Base-by-base conservation (phyloP, 2,329 filamentous ascomycete species). In the Cladosporium sphaerospermum region DNA sequence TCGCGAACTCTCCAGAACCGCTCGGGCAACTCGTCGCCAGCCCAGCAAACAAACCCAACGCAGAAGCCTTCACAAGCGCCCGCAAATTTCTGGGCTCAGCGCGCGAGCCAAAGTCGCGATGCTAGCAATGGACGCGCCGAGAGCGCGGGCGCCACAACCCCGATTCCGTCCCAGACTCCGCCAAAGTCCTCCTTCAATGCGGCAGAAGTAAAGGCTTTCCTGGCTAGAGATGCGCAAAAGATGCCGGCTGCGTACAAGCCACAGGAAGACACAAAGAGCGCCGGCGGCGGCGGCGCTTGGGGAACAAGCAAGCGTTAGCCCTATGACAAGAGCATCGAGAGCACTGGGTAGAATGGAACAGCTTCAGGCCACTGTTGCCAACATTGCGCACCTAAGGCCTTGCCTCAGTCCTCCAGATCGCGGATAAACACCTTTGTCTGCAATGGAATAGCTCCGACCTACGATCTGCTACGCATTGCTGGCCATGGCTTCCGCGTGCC, bases 171-270 rank as follows among this genome's bases (percentile, higher is more conserved):
- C 23, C 23, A 28, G 23, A 28, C 23, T 1, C 23, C 23, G 23
- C 23, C 23, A 28, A 58, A 9, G 2, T 64, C 62, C 42, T 71
- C 69, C 49, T 76, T 75, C 66, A 75, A 75, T 61, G 65, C 68
- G 5, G 64, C 59, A 16, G 73, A 74, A 57, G 68, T 74, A 55
- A 71, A 66, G 61, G 66, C 69, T 3, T 72, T 69, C 55, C 59
- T 75, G 64, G 69, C 64, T 51, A 71, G 71, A 61, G 66, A 72
- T 66, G 61, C 54, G 61, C 32, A 52, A 45, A 23, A 62, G 63
- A 18, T 28, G 40, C 64, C 55, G 61, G 54, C 54, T n/a, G 31
- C 52, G 2, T 64, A 67, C 53, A 65, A 63, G 56, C 23, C 53
- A 6, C 51, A 56, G 33, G 46, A 31, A 23, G 49, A 54, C 54